A percentile compares a stretch with the other conserved stretches of the same genome.
Conservation (phyloP, 306 rosid genomes). For the Prunus mira region DNA sequence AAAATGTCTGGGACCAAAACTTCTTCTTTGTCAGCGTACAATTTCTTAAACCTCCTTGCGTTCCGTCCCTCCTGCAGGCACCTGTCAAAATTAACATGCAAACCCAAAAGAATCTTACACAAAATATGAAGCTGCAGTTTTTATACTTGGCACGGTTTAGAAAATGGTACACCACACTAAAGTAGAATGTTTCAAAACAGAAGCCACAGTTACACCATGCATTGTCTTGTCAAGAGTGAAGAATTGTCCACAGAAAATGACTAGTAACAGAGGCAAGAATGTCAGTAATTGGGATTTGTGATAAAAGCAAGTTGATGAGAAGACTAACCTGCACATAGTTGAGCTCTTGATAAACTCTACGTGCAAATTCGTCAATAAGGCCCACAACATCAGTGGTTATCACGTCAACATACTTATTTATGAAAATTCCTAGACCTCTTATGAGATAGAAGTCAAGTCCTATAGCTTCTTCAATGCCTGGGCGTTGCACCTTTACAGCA, state of each 20-base stretch:
- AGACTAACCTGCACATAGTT: slow-evolving; percentile 90
- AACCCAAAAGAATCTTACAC: slow-evolving; percentile 41
- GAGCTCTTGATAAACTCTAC: slow-evolving; percentile 93
- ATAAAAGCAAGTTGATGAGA: slow-evolving; percentile 15
- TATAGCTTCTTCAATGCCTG: slow-evolving; percentile 82
- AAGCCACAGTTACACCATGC: neutral
- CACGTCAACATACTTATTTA: slow-evolving; percentile 77
- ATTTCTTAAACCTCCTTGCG: slow-evolving; percentile 79
- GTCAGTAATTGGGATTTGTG: neutral
- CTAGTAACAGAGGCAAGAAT: neutral
- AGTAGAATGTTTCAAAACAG: neutral
- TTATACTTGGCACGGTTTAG: neutral
- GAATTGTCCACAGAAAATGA: neutral
- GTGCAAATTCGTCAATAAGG: slow-evolving; percentile 85
- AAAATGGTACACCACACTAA: neutral
- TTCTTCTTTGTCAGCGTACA: slow-evolving; percentile 93
- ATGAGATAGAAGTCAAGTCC: slow-evolving; percentile 90
- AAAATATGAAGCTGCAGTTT: neutral
- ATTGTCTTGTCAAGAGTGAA: neutral
- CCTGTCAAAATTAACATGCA: slow-evolving; percentile 88
- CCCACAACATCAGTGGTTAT: slow-evolving; percentile 82
- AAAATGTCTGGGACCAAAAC: slow-evolving; percentile 83
- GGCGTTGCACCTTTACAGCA: slow-evolving; percentile 97
- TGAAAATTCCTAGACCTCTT: slow-evolving; percentile 66
- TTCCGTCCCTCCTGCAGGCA: slow-evolving; percentile 95